These are phyloP conservation scores for Coelastrella sp. DNA, from an alignment of 139 green algal species.

Conservation along the genomic window DNA sequence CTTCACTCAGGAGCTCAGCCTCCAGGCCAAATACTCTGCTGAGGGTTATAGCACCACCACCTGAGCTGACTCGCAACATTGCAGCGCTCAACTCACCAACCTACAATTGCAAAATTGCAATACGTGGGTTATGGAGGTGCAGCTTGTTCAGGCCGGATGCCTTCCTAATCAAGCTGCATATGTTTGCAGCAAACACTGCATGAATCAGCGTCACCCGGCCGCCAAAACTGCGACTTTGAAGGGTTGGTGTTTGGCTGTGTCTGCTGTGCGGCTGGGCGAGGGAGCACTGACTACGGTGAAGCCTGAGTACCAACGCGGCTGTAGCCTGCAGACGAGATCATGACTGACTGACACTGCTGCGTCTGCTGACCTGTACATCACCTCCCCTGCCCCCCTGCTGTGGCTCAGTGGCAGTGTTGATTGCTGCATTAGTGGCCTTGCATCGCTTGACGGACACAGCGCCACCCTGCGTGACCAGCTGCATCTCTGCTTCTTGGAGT, in stretches of 20 bases:
- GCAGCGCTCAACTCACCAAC: slow-evolving; percentile 30
- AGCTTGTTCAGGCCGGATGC: too few relatives aligned
- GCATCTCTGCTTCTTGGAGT: slow-evolving; percentile 37
- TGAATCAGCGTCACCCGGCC: too few relatives aligned
- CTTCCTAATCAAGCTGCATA: too few relatives aligned
- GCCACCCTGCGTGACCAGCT: not conserved
- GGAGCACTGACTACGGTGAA: too few relatives aligned
- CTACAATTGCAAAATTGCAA: not conserved
- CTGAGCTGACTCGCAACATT: not conserved
- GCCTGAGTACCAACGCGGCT: too few relatives aligned
- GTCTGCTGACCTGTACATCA: not conserved
- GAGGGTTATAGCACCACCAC: slow-evolving; percentile 21
- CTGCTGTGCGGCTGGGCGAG: too few relatives aligned
- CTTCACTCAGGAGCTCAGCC: not conserved
- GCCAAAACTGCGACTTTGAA: too few relatives aligned
- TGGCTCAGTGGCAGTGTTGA: slow-evolving; percentile 9
- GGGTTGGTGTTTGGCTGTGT: too few relatives aligned
- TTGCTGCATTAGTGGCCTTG: slow-evolving; percentile 7
- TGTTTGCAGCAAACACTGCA: too few relatives aligned
- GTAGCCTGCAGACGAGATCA: too few relatives aligned
- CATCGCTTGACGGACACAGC: not conserved
- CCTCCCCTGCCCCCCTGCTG: not conserved
- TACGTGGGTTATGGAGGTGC: too few relatives aligned
- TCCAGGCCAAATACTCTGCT: slow-evolving; percentile 27
- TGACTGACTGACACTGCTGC: not conserved